phyloP scores from a whole-genome alignment of 805 yeast genomes.

The Saccharomycopsis synnaedendra region DNA sequence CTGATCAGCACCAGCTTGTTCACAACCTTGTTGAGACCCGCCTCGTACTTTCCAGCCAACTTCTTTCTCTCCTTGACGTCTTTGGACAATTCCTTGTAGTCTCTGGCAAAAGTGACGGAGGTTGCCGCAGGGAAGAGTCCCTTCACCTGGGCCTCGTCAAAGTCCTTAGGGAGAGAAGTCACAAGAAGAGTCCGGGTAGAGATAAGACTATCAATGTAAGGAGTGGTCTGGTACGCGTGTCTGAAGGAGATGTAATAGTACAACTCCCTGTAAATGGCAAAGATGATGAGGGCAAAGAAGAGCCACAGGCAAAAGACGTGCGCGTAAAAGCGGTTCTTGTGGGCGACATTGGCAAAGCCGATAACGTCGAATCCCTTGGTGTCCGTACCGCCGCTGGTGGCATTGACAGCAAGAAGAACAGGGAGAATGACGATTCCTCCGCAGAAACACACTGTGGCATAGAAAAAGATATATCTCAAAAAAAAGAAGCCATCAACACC shows the following conservation, averaged over 20 bases:
- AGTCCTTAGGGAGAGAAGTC: slow-evolving; percentile 48
- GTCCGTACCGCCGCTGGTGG: slow-evolving; percentile 45
- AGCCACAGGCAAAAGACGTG: slow-evolving; percentile 70
- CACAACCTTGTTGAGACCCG: slow-evolving; percentile 48
- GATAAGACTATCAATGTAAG: slow-evolving; percentile 55
- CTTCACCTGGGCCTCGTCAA: slow-evolving; percentile 39
- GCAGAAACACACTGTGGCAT: slow-evolving; percentile 37
- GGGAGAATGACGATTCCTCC: slow-evolving; percentile 55
- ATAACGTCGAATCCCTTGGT: slow-evolving; percentile 51
- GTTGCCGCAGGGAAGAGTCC: slow-evolving; percentile 53
- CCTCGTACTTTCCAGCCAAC: slow-evolving; percentile 50
- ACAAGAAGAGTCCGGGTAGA: slow-evolving; percentile 65
- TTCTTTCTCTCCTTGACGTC: slow-evolving; percentile 53
- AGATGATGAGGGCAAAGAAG: slow-evolving; percentile 54
- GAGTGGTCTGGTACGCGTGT: slow-evolving; percentile 65
- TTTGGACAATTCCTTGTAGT: slow-evolving; percentile 44
- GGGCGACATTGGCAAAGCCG: slow-evolving; percentile 48
- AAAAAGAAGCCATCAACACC: slow-evolving; percentile 74
- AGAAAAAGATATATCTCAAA: slow-evolving; percentile 49
- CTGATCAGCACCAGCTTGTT: slow-evolving; percentile 48
- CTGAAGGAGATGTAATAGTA: slow-evolving; percentile 59
- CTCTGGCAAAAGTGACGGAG: slow-evolving; percentile 53
- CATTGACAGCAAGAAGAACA: slow-evolving; percentile 61
- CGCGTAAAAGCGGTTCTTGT: slow-evolving; percentile 59
- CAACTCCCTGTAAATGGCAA: slow-evolving; percentile 62